Conservation (phyloP, 257 asterid genomes). For the Schizonepeta tenuifolia region DNA sequence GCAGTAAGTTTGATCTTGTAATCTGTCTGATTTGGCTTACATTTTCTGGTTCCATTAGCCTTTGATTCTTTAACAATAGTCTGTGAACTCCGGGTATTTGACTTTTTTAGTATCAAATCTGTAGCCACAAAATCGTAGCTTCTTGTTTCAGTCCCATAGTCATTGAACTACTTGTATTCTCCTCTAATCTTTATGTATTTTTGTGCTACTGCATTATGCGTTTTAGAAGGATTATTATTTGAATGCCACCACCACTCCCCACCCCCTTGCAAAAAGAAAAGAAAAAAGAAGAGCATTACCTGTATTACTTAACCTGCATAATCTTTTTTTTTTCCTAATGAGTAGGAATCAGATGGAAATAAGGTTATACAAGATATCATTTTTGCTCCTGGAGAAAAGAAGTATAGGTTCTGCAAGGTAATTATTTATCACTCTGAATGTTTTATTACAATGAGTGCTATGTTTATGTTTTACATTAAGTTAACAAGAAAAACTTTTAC, state of each 20-base stretch:
- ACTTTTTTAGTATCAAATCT: not conserved
- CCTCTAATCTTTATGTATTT: not conserved
- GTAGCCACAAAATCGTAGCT: not conserved
- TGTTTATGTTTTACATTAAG: constrained; percentile 7
- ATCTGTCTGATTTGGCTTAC: not conserved
- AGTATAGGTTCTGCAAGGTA: constrained; percentile 85
- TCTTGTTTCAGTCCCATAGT: not conserved
- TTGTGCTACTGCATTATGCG: no score
- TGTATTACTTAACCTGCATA: constrained; percentile 10
- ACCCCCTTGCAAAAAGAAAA: no score
- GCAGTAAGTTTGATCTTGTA: constrained; percentile 45
- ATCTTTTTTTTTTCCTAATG: constrained; percentile 25
- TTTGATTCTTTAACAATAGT: not conserved
- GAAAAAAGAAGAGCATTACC: not conserved
- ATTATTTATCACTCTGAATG: constrained; percentile 10
- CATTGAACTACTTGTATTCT: not conserved
- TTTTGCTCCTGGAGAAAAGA: constrained; percentile 68
- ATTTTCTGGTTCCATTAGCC: not conserved
- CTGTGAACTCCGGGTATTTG: not conserved
- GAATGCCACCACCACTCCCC: no score
- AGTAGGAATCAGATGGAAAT: constrained; percentile 81
- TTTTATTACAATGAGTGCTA: not conserved
- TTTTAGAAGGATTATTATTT: no score
- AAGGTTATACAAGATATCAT: constrained; percentile 68
- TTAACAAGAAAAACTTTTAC: not conserved